Conservation (phyloP, 805 yeast species). For the Starmerella apis region DNA sequence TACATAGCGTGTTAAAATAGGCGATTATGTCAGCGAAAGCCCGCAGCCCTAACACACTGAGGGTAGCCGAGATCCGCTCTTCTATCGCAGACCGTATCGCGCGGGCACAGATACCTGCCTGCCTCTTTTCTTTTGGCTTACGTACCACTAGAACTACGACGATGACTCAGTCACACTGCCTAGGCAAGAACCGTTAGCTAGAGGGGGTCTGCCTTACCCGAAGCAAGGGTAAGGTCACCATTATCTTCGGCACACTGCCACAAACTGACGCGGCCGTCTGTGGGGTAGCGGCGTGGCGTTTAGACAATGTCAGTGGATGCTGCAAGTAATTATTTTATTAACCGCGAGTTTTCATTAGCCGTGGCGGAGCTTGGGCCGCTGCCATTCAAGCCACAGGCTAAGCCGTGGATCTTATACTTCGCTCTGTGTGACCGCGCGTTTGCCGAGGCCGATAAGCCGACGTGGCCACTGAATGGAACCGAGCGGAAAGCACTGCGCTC, state of each 20-base stretch:
- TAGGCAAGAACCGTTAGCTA: background rate
- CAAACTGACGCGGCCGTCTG: background rate
- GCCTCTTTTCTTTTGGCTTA: too few species aligned
- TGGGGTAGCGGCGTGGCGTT: background rate
- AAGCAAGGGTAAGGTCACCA: background rate
- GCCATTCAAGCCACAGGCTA: constrained; percentile 3
- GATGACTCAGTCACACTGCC: too few species aligned
- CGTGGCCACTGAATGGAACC: constrained; percentile 13
- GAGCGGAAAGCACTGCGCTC: constrained; percentile 11
- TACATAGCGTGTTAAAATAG: background rate
- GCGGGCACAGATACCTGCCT: too few species aligned
- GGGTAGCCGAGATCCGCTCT: too few species aligned
- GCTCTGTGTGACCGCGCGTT: constrained; percentile 21
- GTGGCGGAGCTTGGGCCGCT: constrained; percentile 1
- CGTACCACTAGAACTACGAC: too few species aligned
- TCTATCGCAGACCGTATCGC: too few species aligned
- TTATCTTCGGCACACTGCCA: background rate
- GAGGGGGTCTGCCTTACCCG: background rate
- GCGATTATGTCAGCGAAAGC: background rate
- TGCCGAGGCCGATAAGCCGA: constrained; percentile 12
- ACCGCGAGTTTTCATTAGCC: constrained; percentile 14
- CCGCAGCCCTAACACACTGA: background rate
- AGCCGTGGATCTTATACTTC: constrained; percentile 16
- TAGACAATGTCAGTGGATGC: constrained; percentile 5
- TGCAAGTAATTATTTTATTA: constrained; percentile 16